Evolutionary conservation across 2,329 filamentous ascomycete genomes (phyloP), one percentile per base, ranked within the genome.

Genomic region (Cytospora piceicola): DNA sequence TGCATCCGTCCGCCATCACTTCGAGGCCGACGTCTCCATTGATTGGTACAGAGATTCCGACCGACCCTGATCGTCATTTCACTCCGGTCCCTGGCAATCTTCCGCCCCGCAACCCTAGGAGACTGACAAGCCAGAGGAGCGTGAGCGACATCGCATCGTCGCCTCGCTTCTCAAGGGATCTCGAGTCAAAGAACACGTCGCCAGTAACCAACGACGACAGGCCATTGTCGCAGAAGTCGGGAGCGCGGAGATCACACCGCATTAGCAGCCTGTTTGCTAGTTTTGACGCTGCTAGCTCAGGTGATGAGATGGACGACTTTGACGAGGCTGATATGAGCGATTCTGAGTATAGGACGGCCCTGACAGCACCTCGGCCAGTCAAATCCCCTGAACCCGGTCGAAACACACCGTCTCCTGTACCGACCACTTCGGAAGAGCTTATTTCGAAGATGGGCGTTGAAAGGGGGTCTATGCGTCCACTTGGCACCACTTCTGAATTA

Each of bases 261-360:
- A 89, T 92, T 58, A 94, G 91, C 77, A 95, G 91, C 73, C 80
- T 96, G n/a, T 95, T 95, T 76, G 91, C 92, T 36, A 92, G 92
- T 0, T 95, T 96, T 70, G 91, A 94, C 56, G 87, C 86, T 15
- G 83, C 82, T 54, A 92, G 88, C 72, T 89, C 89, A 9, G 66
- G 29, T n/a, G 88, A 88, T 54, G 89, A 91, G 63, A 81, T 74
- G 3, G 87, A 89, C 51, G 87, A 90, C 32, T 88, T 88, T 75
- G 80, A 77, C 34, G 86, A 89, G 66, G 80, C 76, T 4, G 87
- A 90, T 58, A 69, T 85, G 68, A 90, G 86, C 71, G 90, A 92
- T 70, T 83, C 85, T 1, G 90, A 92, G 70, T 91, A 84, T 75
- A 82, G 84, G 65, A 91, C 88, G 6, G 86, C 86, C 2, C 78